Evolutionary conservation across 495 filamentous ascomycete genomes (phyloP).

Genomic region (Extremus antarcticus): DNA sequence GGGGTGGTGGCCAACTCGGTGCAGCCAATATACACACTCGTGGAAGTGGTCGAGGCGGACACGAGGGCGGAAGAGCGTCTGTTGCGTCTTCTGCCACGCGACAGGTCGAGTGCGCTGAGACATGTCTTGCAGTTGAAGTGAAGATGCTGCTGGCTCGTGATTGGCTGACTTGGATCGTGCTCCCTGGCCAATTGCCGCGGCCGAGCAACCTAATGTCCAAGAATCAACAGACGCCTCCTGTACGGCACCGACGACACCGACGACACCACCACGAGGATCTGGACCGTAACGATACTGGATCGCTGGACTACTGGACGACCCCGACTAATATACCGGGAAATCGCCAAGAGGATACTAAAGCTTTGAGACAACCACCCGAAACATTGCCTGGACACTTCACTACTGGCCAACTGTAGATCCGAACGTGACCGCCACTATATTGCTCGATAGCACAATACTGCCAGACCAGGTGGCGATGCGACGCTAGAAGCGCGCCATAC

Average conservation of each 20-base stretch:
- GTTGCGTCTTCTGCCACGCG: background rate
- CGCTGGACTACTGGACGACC: background rate
- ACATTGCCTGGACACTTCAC: background rate
- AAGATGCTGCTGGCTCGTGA: background rate
- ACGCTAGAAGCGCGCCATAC: slow-evolving; percentile 15
- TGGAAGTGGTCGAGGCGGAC: too few species aligned
- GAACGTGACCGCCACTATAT: background rate
- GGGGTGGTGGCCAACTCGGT: background rate
- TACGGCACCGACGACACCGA: background rate
- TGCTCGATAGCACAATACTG: background rate
- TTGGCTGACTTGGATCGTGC: background rate
- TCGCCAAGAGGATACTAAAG: too few species aligned
- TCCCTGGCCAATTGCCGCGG: background rate
- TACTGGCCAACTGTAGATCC: too few species aligned
- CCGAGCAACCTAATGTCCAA: background rate
- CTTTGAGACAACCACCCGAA: background rate
- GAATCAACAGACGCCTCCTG: background rate
- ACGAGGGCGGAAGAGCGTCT: too few species aligned
- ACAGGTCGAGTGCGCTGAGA: background rate
- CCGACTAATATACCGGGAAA: too few species aligned
- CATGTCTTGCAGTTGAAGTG: background rate
- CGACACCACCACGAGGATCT: background rate
- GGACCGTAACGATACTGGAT: background rate
- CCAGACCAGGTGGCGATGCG: slow-evolving; percentile 5
- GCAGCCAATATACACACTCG: too few species aligned